These are phyloP conservation scores for Colletotrichum kahawae DNA, from an alignment of 2,329 filamentous ascomycete genomes.

Conservation along the genomic window DNA sequence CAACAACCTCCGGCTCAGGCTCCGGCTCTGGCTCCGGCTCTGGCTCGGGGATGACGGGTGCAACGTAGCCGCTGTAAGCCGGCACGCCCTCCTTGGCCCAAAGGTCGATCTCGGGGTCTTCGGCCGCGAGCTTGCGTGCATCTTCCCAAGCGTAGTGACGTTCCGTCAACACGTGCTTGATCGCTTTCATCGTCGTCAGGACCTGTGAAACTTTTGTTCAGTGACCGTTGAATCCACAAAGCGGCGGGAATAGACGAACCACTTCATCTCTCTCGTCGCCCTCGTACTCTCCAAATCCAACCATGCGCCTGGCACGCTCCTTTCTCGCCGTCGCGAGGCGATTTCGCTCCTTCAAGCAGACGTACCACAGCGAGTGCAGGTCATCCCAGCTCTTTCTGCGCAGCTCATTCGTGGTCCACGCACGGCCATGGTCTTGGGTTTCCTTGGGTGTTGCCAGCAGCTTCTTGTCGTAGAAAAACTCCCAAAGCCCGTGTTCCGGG, in stretches of 20 bases:
- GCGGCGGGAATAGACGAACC: constrained; percentile 56
- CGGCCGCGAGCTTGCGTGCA: constrained; percentile 68
- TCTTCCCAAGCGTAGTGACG: constrained; percentile 88
- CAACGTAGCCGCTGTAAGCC: constrained; percentile 45
- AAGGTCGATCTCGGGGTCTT: constrained; percentile 71
- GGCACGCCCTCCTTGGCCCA: constrained; percentile 36
- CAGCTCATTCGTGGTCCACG: constrained; percentile 86
- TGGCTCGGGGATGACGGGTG: constrained; percentile 40
- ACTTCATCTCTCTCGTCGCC: constrained; percentile 64
- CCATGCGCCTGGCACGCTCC: constrained; percentile 70
- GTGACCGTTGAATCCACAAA: neutral
- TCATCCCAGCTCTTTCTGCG: constrained; percentile 93
- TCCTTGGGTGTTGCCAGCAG: constrained; percentile 76
- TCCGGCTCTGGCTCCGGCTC: neutral
- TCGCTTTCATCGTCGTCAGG: constrained; percentile 76
- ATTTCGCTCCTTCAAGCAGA: constrained; percentile 90
- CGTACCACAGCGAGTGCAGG: constrained; percentile 91
- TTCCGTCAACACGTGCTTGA: constrained; percentile 86
- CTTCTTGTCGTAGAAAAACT: constrained; percentile 80
- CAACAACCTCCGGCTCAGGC: neutral
- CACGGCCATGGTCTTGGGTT: constrained; percentile 74
- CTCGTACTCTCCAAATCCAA: constrained; percentile 78
- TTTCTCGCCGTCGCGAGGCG: constrained; percentile 77
- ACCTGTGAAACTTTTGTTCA: constrained; percentile 57
- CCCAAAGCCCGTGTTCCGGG: constrained; percentile 86